Percentiles rank a stretch among this genome's conserved stretches.
Evolutionary conservation across 768 basidiomycete genomes (phyloP).

Genomic region (Cantharellus anzutake): DNA sequence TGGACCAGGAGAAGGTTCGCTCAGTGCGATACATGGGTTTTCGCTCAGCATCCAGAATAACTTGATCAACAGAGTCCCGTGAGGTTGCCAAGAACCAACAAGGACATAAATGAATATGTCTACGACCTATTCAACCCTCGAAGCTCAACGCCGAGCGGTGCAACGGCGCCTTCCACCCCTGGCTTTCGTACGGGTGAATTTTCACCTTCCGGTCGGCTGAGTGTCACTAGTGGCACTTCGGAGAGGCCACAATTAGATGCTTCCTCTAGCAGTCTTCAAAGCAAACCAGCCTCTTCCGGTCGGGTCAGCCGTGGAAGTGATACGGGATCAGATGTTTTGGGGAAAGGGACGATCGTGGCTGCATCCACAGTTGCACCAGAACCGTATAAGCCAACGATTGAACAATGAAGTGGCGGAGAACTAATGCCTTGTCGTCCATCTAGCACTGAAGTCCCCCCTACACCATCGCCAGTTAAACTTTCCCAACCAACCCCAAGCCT

Average conservation of each 20-base stretch:
- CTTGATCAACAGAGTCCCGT: no score
- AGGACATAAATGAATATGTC: conserved; percentile 57
- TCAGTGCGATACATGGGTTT: no score
- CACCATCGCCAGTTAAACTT: not conserved
- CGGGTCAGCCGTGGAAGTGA: conserved; percentile 2
- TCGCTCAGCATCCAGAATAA: no score
- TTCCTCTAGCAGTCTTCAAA: not conserved
- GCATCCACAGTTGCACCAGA: not conserved
- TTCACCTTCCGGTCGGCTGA: conserved; percentile 19
- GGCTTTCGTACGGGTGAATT: conserved; percentile 24
- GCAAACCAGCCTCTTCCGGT: not conserved
- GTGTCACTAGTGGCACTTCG: conserved; percentile 15
- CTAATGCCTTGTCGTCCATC: not conserved
- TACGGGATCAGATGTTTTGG: conserved; percentile 4
- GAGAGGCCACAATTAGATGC: not conserved
- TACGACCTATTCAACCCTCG: conserved; percentile 12
- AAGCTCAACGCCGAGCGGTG: not conserved
- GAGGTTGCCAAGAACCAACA: conserved; percentile 15
- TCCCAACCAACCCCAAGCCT: not conserved
- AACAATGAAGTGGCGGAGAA: not conserved
- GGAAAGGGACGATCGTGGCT: not conserved
- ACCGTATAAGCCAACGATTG: not conserved
- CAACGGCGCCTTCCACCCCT: conserved; percentile 7
- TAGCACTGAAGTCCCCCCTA: not conserved
- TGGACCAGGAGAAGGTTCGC: not conserved